phyloP scores from a whole-genome alignment of 106 monocot genomes.

The Dendrobium huoshanense region DNA sequence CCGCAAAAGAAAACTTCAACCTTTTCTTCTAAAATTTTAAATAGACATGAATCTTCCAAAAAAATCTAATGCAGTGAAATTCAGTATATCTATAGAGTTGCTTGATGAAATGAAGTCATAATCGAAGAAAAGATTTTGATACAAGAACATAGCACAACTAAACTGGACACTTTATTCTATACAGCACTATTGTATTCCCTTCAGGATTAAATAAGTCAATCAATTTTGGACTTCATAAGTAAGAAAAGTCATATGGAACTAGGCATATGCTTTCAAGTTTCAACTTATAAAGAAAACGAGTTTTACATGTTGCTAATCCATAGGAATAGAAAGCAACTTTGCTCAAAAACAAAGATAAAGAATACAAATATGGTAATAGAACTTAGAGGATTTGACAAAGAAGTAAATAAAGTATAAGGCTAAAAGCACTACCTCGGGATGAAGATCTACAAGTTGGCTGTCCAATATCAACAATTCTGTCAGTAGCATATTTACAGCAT shows the following conservation, averaged over 20 bases:
- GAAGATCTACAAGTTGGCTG: constrained; percentile 69
- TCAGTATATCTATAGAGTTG: neutral
- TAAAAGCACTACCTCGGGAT: constrained; percentile 60
- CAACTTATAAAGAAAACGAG: neutral
- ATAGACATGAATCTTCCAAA: neutral
- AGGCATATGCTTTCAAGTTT: no score
- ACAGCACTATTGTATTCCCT: no score
- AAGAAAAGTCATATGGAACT: no score
- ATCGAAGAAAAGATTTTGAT: neutral
- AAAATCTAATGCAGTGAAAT: neutral
- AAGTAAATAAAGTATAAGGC: neutral
- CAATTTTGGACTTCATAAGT: no score
- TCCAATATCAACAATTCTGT: constrained; percentile 57
- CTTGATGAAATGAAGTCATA: neutral
- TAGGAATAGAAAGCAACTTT: neutral
- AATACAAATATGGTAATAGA: neutral
- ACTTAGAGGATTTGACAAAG: neutral
- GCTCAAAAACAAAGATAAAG: neutral
- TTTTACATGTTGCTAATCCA: neutral
- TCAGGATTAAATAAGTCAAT: no score
- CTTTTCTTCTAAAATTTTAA: neutral
- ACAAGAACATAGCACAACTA: no score
- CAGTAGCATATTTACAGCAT: constrained; percentile 21
- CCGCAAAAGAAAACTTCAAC: neutral
- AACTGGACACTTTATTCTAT: no score